phyloP scores from a whole-genome alignment of 345 rosid species.

The Euphorbia lathyris region DNA sequence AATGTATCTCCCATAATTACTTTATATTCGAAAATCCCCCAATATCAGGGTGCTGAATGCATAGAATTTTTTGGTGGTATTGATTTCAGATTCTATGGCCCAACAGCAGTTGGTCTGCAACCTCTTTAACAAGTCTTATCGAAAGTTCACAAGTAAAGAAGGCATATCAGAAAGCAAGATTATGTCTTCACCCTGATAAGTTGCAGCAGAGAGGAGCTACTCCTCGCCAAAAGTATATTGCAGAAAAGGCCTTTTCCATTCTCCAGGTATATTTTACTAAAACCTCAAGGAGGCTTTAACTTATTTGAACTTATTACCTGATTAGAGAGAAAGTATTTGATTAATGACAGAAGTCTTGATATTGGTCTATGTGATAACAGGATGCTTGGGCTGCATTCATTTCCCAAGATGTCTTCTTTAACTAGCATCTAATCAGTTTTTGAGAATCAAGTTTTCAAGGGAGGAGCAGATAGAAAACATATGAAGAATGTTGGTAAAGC shows the following conservation, averaged over 20 bases:
- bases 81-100: slow-evolving; percentile 70
- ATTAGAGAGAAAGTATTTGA: background rate
- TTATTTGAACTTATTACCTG: too few relatives aligned
- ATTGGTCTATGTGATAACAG: slow-evolving; percentile 29
- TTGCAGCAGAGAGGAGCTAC: slow-evolving; percentile 84
- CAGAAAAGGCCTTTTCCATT: slow-evolving; percentile 65
- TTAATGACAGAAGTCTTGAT: background rate
- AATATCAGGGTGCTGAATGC: background rate
- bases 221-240: slow-evolving; percentile 57
- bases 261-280: slow-evolving; percentile 58
- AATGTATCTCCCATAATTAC: background rate
- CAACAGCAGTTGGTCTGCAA: slow-evolving; percentile 63
- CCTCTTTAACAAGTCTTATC: slow-evolving; percentile 50
- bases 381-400: slow-evolving; percentile 72
- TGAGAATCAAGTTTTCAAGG: background rate
- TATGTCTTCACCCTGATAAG: slow-evolving; percentile 93
- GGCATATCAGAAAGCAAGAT: slow-evolving; percentile 88
- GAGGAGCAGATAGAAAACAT: background rate
- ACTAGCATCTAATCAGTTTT: slow-evolving; percentile 12
- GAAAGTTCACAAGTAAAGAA: slow-evolving; percentile 79
- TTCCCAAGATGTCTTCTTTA: slow-evolving; percentile 46
- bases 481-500: background rate
- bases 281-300: too few relatives aligned
- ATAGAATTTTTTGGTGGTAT: background rate
- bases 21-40: background rate